A percentile compares a stretch with the other conserved stretches of the same genome.
Conservation (phyloP, 2,329 filamentous ascomycete species). For the Lachnellula hyalina region DNA sequence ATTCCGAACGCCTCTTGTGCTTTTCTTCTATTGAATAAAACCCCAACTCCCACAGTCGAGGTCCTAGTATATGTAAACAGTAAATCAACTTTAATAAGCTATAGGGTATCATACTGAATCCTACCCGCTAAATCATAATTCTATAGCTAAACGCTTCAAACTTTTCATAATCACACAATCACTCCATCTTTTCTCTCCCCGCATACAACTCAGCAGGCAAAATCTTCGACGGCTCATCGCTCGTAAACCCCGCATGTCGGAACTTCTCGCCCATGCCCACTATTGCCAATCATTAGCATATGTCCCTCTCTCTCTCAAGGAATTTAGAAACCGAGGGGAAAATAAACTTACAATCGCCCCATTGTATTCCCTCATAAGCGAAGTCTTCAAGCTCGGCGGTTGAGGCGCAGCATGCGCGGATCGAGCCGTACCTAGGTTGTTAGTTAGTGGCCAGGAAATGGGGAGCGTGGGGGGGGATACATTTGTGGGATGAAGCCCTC, state of each 20-base stretch:
- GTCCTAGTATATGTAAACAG: no score
- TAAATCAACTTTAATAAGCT: no score
- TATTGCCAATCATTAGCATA: neutral
- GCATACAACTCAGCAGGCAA: constrained; percentile 19
- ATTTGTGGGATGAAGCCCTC: constrained; percentile 22
- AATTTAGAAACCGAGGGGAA: no score
- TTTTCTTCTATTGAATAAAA: no score
- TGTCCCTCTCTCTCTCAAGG: no score
- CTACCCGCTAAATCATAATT: no score
- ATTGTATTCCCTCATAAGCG: constrained; percentile 9
- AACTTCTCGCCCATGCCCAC: constrained; percentile 18
- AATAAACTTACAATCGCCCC: constrained; percentile 16
- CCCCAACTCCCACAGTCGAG: no score
- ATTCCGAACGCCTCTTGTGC: no score
- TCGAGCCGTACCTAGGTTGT: constrained; percentile 7
- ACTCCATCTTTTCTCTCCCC: constrained; percentile 5
- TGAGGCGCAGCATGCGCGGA: constrained; percentile 16
- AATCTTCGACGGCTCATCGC: constrained; percentile 16
- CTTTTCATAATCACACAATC: no score
- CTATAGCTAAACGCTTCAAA: no score
- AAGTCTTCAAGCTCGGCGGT: constrained; percentile 18
- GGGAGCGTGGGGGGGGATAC: neutral
- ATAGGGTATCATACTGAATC: no score
- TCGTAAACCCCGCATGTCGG: constrained; percentile 18
- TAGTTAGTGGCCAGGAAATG: neutral